Evolutionary conservation across 2,329 filamentous ascomycete species (phyloP), one percentile per base, ranked within the genome.

Genomic region (Venturia oleaginea): DNA sequence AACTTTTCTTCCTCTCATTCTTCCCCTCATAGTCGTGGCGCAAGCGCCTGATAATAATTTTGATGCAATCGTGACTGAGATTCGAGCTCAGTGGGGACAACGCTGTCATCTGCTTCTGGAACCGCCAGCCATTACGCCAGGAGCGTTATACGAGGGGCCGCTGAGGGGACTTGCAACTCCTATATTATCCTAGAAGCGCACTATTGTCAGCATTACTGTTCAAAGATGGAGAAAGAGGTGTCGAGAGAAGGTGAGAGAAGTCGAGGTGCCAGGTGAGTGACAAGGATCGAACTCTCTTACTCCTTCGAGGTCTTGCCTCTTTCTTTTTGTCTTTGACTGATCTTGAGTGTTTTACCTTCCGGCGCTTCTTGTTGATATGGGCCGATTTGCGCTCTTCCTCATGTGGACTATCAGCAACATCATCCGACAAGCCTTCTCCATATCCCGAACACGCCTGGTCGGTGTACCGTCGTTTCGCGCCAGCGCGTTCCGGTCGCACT

Each of bases 401-500:
- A 67, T 75, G 75, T 69, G 76, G 76, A 64, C 40, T 42, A n/a
- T 37, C 40, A 13, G 17, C 55, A 19, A 55, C 88, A 68, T 90
- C 87, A 67, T 91, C 88, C 11, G 82, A 82, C 68, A 81, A 91
- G 40, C 86, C 86, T 68, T 91, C 88, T 55, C 84, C 83, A 70
- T 92, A 92, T 51, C 89, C 89, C 70, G 89, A 86, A 71, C 84
- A 92, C 70, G 86, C 90, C 69, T 81, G 83, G 68, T 92, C 89
- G 46, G 87, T 86, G 72, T 92, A 92, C 67, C 86, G 84, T 59
- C 90, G 83, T 80, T 92, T 92, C 78, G 89, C 90, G 67, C 84
- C 81, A 64, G 81, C 79, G 59, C 89, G 82, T 69, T 87, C 86
- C 40, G 87, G 85, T 64, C 89, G 80, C 46, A 78, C 74, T 63